Percentiles rank a stretch among this genome's conserved stretches.
phyloP scores from a whole-genome alignment of 345 rosid species.

The Arabidopsis arenosa region DNA sequence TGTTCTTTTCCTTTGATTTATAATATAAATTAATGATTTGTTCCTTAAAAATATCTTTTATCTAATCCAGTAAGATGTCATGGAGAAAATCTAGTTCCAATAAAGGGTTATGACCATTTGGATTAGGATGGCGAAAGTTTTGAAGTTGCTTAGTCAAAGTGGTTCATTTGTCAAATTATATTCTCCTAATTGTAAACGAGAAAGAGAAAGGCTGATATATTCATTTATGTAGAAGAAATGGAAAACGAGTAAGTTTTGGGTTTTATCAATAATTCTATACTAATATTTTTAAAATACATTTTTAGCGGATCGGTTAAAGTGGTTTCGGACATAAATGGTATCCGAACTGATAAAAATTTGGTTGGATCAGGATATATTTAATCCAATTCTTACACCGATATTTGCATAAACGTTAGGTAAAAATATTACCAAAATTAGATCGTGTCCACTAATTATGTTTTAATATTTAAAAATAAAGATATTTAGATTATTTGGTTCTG shows the following conservation, averaged over 20 bases:
- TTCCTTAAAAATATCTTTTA: slow-evolving; percentile 8
- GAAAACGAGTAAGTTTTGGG: background rate
- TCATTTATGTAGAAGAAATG: background rate
- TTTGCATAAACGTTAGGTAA: no score
- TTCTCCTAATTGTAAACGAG: slow-evolving; percentile 5
- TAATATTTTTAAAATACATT: no score
- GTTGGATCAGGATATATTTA: no score
- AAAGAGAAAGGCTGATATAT: background rate
- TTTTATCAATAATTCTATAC: no score
- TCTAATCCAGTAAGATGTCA: slow-evolving; percentile 24
- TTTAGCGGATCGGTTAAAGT: no score
- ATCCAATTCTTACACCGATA: no score
- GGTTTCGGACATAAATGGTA: no score
- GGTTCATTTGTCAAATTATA: slow-evolving; percentile 25
- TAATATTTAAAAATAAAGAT: no score
- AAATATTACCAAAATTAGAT: no score
- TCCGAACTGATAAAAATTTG: no score
- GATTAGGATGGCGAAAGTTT: slow-evolving; percentile 18
- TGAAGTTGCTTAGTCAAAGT: slow-evolving; percentile 35
- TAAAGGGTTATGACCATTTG: slow-evolving; percentile 34
- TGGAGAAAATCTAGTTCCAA: slow-evolving; percentile 33
- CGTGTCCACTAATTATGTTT: no score
- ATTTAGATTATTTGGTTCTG: no score
- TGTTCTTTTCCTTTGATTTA: background rate
- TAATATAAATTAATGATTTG: background rate